A percentile compares a stretch with the other conserved stretches of the same genome.
phyloP scores from a whole-genome alignment of 306 rosid genomes.

The Hylodesmum podocarpum region DNA sequence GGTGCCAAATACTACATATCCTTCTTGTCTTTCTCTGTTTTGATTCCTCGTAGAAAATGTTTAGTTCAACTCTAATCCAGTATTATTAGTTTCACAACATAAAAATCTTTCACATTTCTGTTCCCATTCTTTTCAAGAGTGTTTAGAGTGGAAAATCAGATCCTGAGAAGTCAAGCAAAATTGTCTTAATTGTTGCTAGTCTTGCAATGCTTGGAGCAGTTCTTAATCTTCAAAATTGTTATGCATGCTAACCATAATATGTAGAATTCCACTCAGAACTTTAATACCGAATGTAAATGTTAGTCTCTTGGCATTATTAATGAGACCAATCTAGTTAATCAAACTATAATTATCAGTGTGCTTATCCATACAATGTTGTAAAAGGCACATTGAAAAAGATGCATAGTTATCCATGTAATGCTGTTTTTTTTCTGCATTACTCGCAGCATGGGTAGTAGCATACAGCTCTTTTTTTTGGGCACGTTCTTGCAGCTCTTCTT shows the following conservation, averaged over 20 bases:
- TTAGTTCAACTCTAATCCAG: neutral
- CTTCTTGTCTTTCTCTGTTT: neutral
- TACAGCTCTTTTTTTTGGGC: too few relatives aligned
- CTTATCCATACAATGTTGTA: neutral
- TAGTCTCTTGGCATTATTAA: neutral
- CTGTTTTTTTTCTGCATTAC: too few relatives aligned
- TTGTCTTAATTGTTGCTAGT: neutral
- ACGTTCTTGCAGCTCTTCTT: too few relatives aligned
- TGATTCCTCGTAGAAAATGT: neutral
- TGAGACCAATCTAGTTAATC: neutral
- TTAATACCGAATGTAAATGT: neutral
- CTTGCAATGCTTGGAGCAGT: neutral
- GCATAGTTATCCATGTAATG: too few relatives aligned
- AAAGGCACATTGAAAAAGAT: neutral
- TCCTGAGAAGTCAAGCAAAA: neutral
- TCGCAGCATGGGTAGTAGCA: too few relatives aligned
- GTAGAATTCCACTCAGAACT: neutral
- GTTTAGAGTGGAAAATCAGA: neutral
- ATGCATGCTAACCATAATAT: neutral
- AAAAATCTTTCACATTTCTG: neutral
- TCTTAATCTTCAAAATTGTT: neutral
- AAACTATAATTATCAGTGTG: neutral
- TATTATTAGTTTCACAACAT: neutral
- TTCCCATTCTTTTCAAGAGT: neutral
- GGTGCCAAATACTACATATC: neutral